phyloP scores from a whole-genome alignment of 129 eudicot genomes.

The Logfia minima region DNA sequence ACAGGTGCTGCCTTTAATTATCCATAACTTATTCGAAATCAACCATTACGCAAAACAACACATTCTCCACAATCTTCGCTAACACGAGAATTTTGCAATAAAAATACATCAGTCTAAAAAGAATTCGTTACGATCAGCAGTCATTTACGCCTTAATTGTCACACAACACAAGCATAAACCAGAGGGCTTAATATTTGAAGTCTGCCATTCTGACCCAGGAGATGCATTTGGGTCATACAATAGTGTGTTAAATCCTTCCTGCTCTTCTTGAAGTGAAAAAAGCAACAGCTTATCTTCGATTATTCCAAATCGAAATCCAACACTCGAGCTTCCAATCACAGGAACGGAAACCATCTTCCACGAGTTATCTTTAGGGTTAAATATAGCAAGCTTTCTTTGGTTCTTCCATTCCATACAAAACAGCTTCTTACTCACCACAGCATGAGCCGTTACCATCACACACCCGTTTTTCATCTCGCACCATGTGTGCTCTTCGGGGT shows the following conservation, averaged over 20 bases:
- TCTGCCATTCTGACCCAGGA: constrained; percentile 77
- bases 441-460: constrained; percentile 97
- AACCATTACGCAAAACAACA: background rate
- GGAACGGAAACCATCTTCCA: constrained; percentile 87
- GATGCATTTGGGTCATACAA: constrained; percentile 78
- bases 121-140: background rate
- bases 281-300: constrained; percentile 74
- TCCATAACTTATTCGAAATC: constrained; percentile 4
- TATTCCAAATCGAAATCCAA: constrained; percentile 83
- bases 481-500: constrained; percentile 72
- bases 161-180: constrained; percentile 84
- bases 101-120: background rate
- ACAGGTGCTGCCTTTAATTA: background rate
- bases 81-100: background rate
- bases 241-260: constrained; percentile 55
- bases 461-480: constrained; percentile 91
- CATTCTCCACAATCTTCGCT: background rate
- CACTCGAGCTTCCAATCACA: constrained; percentile 73
- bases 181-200: constrained; percentile 66
- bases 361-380: constrained; percentile 60
- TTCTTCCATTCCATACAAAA: constrained; percentile 98
- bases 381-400: constrained; percentile 67
- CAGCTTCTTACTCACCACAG: constrained; percentile 72
- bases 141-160: constrained; percentile 71
- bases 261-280: constrained; percentile 55